Conservation (phyloP, 768 basidiomycete species). For the Pisolithus albus region DNA sequence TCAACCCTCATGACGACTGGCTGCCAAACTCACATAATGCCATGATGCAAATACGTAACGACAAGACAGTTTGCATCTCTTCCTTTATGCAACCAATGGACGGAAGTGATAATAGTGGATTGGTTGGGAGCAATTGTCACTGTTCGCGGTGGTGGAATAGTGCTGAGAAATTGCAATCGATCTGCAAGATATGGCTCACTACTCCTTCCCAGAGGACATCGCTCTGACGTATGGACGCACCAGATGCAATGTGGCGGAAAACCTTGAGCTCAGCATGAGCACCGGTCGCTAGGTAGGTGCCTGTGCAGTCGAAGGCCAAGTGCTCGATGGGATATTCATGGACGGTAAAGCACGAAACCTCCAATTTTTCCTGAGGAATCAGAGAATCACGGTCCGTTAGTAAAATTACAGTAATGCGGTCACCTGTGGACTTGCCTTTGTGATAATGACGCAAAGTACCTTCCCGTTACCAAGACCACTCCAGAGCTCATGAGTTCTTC, state of each 20-base stretch:
- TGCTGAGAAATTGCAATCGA: neutral
- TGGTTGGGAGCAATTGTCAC: neutral
- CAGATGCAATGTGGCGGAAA: neutral
- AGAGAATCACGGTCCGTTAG: neutral
- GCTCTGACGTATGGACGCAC: neutral
- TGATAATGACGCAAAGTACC: constrained; percentile 1
- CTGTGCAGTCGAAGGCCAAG: neutral
- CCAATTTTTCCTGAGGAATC: neutral
- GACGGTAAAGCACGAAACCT: neutral
- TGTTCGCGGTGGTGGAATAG: neutral
- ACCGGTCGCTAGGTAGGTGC: neutral
- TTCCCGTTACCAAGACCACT: constrained; percentile 1
- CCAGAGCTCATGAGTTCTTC: neutral
- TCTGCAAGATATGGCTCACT: neutral
- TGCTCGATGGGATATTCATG: neutral
- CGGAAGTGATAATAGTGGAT: neutral
- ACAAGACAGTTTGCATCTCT: constrained; percentile 1
- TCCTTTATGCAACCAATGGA: constrained; percentile 1
- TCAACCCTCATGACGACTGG: no score
- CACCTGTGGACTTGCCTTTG: neutral
- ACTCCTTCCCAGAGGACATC: no score
- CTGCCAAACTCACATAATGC: neutral
- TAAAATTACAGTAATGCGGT: neutral
- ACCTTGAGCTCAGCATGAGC: neutral
- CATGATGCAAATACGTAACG: constrained; percentile 1